Percentiles rank a stretch among this genome's conserved stretches.
These are phyloP conservation scores for Eucalyptus cloeziana DNA, from an alignment of 345 rosid genomes.

Conservation along the genomic window DNA sequence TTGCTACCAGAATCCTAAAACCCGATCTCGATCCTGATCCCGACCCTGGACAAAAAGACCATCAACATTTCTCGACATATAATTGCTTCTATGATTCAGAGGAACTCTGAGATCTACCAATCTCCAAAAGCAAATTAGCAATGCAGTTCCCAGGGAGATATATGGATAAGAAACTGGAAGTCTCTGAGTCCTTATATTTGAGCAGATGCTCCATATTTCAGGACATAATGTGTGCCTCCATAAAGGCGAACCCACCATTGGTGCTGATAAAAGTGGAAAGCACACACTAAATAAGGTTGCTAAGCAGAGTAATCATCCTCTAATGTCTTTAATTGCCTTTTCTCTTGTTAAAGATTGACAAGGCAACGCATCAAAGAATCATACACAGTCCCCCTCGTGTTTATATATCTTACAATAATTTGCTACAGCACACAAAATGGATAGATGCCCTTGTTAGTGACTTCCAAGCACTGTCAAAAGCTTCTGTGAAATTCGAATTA, in stretches of 20 bases:
- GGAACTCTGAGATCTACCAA: not conserved
- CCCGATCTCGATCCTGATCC: not conserved
- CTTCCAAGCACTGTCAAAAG: not conserved
- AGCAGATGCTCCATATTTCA: not conserved
- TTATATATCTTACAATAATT: not conserved
- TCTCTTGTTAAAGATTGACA: not conserved
- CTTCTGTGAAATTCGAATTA: not conserved
- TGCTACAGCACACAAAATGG: not conserved
- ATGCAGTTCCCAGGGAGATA: not conserved
- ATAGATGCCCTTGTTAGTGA: not conserved
- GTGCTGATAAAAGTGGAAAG: not conserved
- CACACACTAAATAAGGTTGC: not conserved
- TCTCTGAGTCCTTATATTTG: not conserved
- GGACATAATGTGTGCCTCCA: not conserved
- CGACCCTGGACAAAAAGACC: not conserved
- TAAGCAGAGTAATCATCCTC: not conserved
- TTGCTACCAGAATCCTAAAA: not conserved
- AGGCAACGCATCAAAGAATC: not conserved
- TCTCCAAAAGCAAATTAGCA: not conserved
- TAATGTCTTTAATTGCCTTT: not conserved
- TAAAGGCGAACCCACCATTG: not conserved
- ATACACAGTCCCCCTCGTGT: not conserved
- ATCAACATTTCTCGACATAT: not conserved
- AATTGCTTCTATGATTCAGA: not conserved
- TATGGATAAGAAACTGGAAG: not conserved